Percentiles rank a stretch among this genome's conserved stretches.
phyloP scores from a whole-genome alignment of 1,139 yeast genomes.

The Yamadazyma aaseri region DNA sequence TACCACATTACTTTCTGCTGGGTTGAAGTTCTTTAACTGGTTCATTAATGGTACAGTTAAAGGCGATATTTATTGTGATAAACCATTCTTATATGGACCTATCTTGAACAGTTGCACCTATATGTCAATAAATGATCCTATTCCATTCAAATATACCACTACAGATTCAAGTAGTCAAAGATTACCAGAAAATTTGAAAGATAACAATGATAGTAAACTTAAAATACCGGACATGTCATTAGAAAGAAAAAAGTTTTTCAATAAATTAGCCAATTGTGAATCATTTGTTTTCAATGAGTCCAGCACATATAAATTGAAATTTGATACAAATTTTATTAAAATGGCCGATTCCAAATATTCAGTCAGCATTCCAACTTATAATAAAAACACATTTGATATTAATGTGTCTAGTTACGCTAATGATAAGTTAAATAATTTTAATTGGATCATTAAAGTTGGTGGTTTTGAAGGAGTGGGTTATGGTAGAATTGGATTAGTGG shows the following conservation, averaged over 20 bases:
- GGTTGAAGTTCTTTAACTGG: constrained; percentile 57
- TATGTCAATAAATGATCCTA: constrained; percentile 21
- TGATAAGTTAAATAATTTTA: constrained; percentile 42
- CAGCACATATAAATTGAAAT: constrained; percentile 29
- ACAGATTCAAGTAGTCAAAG: constrained; percentile 13
- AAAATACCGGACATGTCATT: constrained; percentile 26
- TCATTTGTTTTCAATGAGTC: constrained; percentile 29
- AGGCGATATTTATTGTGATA: constrained; percentile 61
- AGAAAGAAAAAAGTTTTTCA: constrained; percentile 36
- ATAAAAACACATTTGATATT: constrained; percentile 39
- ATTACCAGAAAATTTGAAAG: constrained; percentile 23
- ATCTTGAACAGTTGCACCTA: constrained; percentile 58
- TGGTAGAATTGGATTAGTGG: constrained; percentile 37
- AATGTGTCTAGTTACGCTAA: constrained; percentile 41
- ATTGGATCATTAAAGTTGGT: constrained; percentile 42
- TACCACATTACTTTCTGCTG: constrained; percentile 39
- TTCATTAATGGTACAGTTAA: constrained; percentile 61
- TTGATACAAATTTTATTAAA: constrained; percentile 43
- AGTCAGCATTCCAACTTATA: constrained; percentile 41
- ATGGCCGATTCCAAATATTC: constrained; percentile 41
- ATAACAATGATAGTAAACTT: constrained; percentile 18
- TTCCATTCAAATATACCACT: constrained; percentile 14
- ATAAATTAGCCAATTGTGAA: constrained; percentile 27
- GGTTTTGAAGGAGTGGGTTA: constrained; percentile 39
- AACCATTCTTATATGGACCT: constrained; percentile 62